Conservation (phyloP, 2,329 filamentous ascomycete species). For the Tympanopsis confertula region DNA sequence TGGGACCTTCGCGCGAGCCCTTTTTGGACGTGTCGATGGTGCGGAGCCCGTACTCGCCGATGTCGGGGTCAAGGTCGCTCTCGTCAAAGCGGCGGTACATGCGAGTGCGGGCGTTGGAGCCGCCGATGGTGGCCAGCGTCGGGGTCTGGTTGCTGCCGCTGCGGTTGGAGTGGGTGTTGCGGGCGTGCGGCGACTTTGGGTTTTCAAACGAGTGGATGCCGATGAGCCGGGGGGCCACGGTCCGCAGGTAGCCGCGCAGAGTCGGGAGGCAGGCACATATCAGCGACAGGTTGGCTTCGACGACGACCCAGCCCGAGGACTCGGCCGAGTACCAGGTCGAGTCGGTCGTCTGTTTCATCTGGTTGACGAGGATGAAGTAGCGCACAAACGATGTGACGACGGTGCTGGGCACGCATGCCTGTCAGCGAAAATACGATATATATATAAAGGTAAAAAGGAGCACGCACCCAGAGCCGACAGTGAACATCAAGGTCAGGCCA, state of each 20-base stretch:
- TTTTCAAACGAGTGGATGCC: no score
- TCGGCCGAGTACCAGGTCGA: slow-evolving; percentile 15
- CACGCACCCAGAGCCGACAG: slow-evolving; percentile 27
- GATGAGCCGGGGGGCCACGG: slow-evolving; percentile 20
- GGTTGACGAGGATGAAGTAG: slow-evolving; percentile 12
- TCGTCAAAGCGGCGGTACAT: no score
- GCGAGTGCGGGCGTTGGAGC: no score
- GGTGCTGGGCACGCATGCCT: slow-evolving; percentile 12
- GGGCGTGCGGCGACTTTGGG: no score
- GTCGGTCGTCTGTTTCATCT: slow-evolving; percentile 12
- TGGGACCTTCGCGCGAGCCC: no score
- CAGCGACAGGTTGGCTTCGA: slow-evolving; percentile 26
- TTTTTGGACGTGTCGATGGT: no score
- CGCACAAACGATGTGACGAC: slow-evolving; percentile 19
- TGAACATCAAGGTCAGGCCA: slow-evolving; percentile 29
- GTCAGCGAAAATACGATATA: background rate
- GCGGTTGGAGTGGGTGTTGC: no score
- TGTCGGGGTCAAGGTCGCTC: no score
- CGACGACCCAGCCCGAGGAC: slow-evolving; percentile 16
- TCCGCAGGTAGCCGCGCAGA: slow-evolving; percentile 23
- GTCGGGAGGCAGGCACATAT: slow-evolving; percentile 27
- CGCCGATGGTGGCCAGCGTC: no score
- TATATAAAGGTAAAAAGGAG: slow-evolving; percentile 1
- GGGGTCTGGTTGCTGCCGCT: no score
- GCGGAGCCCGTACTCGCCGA: no score